Evolutionary conservation across 106 monocot species (phyloP).

Genomic region (Dendrobium officinale): DNA sequence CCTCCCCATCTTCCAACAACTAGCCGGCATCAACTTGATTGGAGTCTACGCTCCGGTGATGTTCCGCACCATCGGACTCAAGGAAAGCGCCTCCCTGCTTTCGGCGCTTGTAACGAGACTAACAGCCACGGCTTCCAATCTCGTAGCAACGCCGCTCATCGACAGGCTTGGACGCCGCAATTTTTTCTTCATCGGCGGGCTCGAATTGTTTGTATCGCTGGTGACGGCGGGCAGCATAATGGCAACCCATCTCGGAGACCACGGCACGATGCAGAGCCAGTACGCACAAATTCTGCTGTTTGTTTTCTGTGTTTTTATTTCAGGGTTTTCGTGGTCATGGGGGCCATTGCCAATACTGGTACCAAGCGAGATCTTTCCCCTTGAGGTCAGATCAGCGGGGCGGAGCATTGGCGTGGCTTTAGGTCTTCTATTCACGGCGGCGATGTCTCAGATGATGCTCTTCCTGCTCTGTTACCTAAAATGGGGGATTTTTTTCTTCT

Average conservation of each 20-base stretch:
- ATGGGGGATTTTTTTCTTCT: slow-evolving; percentile 34
- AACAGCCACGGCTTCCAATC: slow-evolving; percentile 6
- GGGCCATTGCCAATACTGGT: slow-evolving; percentile 29
- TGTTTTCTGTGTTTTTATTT: slow-evolving; percentile 10
- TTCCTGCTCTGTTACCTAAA: slow-evolving; percentile 22
- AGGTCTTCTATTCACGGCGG: slow-evolving; percentile 14
- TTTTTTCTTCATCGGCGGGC: slow-evolving; percentile 37
- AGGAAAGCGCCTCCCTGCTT: slow-evolving; percentile 19
- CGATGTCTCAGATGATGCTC: slow-evolving; percentile 22
- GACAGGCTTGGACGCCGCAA: slow-evolving; percentile 27
- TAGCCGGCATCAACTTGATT: slow-evolving; percentile 30
- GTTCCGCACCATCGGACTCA: slow-evolving; percentile 30
- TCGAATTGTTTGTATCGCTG: slow-evolving; percentile 39
- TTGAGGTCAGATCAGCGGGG: slow-evolving; percentile 22
- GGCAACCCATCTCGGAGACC: slow-evolving; percentile 20
- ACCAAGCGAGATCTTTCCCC: slow-evolving; percentile 29
- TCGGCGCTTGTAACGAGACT: slow-evolving; percentile 17
- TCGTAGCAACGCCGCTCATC: slow-evolving; percentile 7
- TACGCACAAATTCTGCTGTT: slow-evolving; percentile 17
- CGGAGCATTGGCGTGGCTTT: slow-evolving; percentile 27
- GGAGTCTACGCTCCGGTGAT: slow-evolving; percentile 36
- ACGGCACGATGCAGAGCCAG: neutral
- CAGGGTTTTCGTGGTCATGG: slow-evolving; percentile 31
- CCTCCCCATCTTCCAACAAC: slow-evolving; percentile 35
- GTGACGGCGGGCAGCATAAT: slow-evolving; percentile 18